phyloP scores from a whole-genome alignment of 2,329 filamentous ascomycete genomes.

The Penicillium sp. region DNA sequence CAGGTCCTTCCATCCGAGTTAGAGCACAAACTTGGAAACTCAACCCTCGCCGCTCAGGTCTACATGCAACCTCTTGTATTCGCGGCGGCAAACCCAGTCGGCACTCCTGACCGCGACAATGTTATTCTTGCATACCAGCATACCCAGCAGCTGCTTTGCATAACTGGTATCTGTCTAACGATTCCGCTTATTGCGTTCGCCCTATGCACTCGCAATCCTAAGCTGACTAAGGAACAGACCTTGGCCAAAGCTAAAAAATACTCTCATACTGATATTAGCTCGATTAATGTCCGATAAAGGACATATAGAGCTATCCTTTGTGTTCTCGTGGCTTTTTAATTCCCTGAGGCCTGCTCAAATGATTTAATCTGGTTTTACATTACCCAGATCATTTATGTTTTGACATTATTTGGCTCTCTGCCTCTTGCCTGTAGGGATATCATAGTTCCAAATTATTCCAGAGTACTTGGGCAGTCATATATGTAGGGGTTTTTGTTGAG shows the following conservation, averaged over 20 bases:
- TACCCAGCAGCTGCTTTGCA: slow-evolving; percentile 49
- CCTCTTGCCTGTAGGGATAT: too few species aligned
- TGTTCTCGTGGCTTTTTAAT: too few species aligned
- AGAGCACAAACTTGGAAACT: slow-evolving; percentile 36
- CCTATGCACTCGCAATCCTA: slow-evolving; percentile 47
- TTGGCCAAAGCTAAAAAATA: slow-evolving; percentile 1
- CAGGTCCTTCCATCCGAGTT: slow-evolving; percentile 55
- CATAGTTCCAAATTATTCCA: too few species aligned
- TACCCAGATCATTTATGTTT: too few species aligned
- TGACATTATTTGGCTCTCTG: too few species aligned
- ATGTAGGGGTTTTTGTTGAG: too few species aligned
- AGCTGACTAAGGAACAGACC: slow-evolving; percentile 46
- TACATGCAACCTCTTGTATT: slow-evolving; percentile 41
- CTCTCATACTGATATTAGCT: neutral
- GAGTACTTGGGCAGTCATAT: too few species aligned
- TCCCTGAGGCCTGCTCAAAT: neutral
- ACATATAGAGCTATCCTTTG: too few species aligned
- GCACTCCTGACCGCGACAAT: slow-evolving; percentile 44
- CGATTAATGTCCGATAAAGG: too few species aligned
- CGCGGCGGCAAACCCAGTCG: slow-evolving; percentile 38
- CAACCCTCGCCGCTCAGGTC: slow-evolving; percentile 38
- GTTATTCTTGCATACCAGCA: slow-evolving; percentile 47
- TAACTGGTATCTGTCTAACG: slow-evolving; percentile 51
- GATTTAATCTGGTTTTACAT: too few species aligned
- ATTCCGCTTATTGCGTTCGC: slow-evolving; percentile 48